Evolutionary conservation across 805 yeast genomes (phyloP), one percentile per base, ranked within the genome.

Genomic region (Metschnikowia santaceciliae): DNA sequence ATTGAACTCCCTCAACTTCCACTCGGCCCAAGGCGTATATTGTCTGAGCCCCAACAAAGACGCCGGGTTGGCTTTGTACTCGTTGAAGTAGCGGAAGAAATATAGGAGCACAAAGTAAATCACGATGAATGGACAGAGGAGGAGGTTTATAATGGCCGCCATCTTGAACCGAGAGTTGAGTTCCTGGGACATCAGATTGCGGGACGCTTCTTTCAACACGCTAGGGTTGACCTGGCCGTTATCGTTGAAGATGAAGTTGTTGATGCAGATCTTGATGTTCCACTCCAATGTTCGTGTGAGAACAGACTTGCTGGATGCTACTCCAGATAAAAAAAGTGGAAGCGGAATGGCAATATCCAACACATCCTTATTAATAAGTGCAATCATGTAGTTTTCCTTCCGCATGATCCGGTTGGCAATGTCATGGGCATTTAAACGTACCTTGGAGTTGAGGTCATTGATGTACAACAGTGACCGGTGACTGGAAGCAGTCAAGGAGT

Each of bases 341-440:
- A 44, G 58, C 23, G 50, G 90, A 14, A 59, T 64, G 0, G 86
- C 76, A 22, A 88, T 70, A 60, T 87, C 86, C 40, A 92, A 68
- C 1, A 92, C 71, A 52, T 87, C 82, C 58, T 84, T 88, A 67
- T 90, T 91, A 61, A 88, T 83, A 57, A 94, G 69, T 1, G 97
- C 97, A 63, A 94, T 90, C 76, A 90, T 77, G 66, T 91, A 94
- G 64, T 94, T 94, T 54, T 94, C 99, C 58, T 84, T 88, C 53
- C 99, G 76, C 99, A 94, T 91, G 50, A 94, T 87, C 52, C 99
- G 75, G 64, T 94, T 95, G 13, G 97, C 98, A 47, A 94, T 88
- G 61, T 86, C 94, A 66, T 91, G 97, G 3, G 98, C 96, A 61
- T 88, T 92, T 48, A 94, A 76, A 55, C 91, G 75, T 47, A 82